phyloP scores from a whole-genome alignment of 1,284 basidiomycete species.

The Malassezia dermatis region DNA sequence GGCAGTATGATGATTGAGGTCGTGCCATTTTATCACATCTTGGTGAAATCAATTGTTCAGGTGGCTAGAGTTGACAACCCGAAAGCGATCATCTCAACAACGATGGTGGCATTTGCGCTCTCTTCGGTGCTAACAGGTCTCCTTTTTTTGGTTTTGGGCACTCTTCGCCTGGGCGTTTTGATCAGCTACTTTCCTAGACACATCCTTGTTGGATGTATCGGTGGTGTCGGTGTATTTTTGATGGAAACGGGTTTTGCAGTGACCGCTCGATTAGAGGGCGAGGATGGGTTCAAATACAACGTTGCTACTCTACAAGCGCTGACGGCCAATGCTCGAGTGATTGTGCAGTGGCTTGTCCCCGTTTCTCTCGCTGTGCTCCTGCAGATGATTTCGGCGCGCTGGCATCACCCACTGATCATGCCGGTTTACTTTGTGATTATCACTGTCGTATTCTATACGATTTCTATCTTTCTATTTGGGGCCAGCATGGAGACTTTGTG shows the following conservation, averaged over 20 bases:
- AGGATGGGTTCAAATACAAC: constrained; percentile 66
- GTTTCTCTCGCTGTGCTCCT: constrained; percentile 67
- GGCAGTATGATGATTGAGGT: constrained; percentile 99
- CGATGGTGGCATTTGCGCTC: constrained; percentile 76
- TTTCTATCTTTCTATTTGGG: constrained; percentile 57
- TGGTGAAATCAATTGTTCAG: constrained; percentile 65
- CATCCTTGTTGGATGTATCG: constrained; percentile 73
- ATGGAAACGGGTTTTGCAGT: constrained; percentile 58
- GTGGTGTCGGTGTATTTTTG: constrained; percentile 87
- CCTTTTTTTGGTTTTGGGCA: constrained; percentile 52
- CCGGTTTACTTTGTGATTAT: constrained; percentile 77
- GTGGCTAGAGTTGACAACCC: constrained; percentile 64
- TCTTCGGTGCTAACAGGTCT: constrained; percentile 77
- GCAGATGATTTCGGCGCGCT: constrained; percentile 67
- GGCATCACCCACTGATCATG: constrained; percentile 80
- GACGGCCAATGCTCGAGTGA: constrained; percentile 52
- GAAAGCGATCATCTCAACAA: constrained; percentile 71
- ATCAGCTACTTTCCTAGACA: constrained; percentile 95
- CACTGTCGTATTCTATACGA: constrained; percentile 70
- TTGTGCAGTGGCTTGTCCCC: constrained; percentile 66
- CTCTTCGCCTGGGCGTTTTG: constrained; percentile 68
- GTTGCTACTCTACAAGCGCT: constrained; percentile 56
- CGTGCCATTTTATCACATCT: constrained; percentile 80
- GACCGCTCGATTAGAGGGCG: constrained; percentile 63
- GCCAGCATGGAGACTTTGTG: constrained; percentile 60